Evolutionary conservation across 371 early-diverging fungal genomes (phyloP).

Genomic region (Rhizopus stolonifer): DNA sequence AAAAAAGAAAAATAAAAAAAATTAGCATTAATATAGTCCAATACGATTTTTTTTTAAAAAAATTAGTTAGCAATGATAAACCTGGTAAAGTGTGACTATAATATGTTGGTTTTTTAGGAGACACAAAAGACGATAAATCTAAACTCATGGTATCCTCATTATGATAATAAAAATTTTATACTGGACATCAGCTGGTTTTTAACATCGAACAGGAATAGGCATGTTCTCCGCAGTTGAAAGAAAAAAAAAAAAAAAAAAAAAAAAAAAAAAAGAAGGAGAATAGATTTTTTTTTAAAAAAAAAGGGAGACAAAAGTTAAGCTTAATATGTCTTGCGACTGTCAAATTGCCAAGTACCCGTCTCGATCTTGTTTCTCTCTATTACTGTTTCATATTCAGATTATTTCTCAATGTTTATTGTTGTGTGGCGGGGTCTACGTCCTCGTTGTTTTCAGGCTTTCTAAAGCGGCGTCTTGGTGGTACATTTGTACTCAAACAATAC

Average conservation of each 20-base stretch:
- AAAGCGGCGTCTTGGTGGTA: too few relatives aligned
- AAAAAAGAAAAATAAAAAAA: constrained; percentile 15
- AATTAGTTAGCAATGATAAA: constrained; percentile 20
- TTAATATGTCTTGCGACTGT: not conserved
- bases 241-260: not conserved
- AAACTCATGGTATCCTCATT: constrained; percentile 27
- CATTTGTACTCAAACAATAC: too few relatives aligned
- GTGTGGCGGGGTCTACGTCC: too few relatives aligned
- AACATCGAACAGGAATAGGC: not conserved
- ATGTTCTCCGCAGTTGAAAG: not conserved
- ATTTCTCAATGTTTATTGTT: too few relatives aligned
- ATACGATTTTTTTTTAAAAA: not conserved
- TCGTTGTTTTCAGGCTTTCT: too few relatives aligned
- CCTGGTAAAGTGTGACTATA: constrained; percentile 30
- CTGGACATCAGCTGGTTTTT: constrained; percentile 15
- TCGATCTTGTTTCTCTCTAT: too few relatives aligned
- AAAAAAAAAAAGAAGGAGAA: not conserved
- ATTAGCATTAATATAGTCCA: constrained; percentile 13
- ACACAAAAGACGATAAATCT: constrained; percentile 26
- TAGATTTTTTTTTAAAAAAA: too few relatives aligned
- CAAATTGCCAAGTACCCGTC: too few relatives aligned
- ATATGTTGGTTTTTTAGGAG: constrained; percentile 22
- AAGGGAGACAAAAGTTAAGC: not conserved
- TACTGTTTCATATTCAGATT: too few relatives aligned
- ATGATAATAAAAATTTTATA: not conserved